Conservation (phyloP, 371 early-diverging fungal genomes). For the Choanephora cucurbitarum region DNA sequence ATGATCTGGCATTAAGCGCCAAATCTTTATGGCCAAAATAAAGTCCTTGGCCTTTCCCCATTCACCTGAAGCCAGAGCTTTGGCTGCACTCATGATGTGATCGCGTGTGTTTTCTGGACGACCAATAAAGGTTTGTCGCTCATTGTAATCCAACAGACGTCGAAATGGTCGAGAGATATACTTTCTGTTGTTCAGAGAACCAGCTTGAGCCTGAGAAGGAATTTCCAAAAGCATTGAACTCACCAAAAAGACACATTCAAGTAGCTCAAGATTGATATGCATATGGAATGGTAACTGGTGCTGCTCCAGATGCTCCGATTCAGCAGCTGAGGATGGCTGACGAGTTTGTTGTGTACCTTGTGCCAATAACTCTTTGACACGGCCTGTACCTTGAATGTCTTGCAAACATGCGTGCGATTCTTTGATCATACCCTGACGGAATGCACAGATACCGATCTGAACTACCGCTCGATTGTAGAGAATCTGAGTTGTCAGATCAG, state of each 20-base stretch:
- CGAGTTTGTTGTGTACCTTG: conserved; percentile 87
- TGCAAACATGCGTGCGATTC: conserved; percentile 86
- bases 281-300: conserved; percentile 98
- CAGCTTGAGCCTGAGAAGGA: conserved; percentile 92
- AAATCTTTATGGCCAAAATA: conserved; percentile 91
- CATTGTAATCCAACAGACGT: conserved; percentile 91
- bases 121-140: conserved; percentile 92
- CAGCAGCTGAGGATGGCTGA: conserved; percentile 71
- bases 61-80: conserved; percentile 89
- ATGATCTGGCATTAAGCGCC: conserved; percentile 87
- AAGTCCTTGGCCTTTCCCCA: conserved; percentile 88
- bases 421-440: conserved; percentile 90
- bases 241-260: conserved; percentile 95
- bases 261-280: conserved; percentile 97
- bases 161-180: conserved; percentile 92
- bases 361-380: conserved; percentile 91
- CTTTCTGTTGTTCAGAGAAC: conserved; percentile 69
- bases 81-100: conserved; percentile 96
- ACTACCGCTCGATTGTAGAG: conserved; percentile 95
- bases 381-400: conserved; percentile 87
- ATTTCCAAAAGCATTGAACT: conserved; percentile 96
- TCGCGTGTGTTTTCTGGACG: conserved; percentile 98
- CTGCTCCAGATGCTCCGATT: conserved; percentile 83
- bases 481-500: conserved; percentile 92
- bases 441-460: conserved; percentile 96